Evolutionary conservation across 2,329 filamentous ascomycete species (phyloP).

Genomic region (Diaporthe destruens): DNA sequence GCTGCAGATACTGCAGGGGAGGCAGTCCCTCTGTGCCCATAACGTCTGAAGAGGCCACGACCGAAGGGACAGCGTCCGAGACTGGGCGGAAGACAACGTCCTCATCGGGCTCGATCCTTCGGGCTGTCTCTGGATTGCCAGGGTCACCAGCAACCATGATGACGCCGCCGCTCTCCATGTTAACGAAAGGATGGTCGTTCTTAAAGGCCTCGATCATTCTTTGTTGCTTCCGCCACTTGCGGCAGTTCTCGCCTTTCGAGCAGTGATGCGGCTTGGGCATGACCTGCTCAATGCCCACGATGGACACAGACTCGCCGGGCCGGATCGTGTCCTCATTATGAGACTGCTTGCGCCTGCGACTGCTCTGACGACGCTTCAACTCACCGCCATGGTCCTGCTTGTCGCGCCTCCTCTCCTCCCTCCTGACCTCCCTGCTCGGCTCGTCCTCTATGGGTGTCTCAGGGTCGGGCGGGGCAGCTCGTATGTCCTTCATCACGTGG

Average conservation of each 20-base stretch:
- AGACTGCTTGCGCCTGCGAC: conserved; percentile 54
- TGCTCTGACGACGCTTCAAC: conserved; percentile 56
- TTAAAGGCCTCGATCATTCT: conserved; percentile 80
- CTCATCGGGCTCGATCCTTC: conserved; percentile 66
- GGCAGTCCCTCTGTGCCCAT: conserved; percentile 77
- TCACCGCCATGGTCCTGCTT: conserved; percentile 50
- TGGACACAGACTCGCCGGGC: conserved; percentile 87
- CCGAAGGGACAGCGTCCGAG: conserved; percentile 82
- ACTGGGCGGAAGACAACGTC: conserved; percentile 71
- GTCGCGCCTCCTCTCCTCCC: conserved; percentile 58
- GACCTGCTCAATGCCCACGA: conserved; percentile 91
- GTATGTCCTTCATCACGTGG: conserved; percentile 72
- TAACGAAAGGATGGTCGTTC: conserved; percentile 78
- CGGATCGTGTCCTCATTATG: conserved; percentile 75
- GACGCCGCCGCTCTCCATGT: conserved; percentile 71
- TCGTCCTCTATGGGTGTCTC: conserved; percentile 73
- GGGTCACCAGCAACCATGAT: conserved; percentile 84
- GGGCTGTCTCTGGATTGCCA: conserved; percentile 78
- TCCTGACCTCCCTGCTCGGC: conserved; percentile 63
- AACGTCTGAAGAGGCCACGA: conserved; percentile 92
- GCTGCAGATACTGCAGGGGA: conserved; percentile 77
- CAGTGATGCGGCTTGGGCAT: conserved; percentile 88
- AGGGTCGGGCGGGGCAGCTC: conserved; percentile 63
- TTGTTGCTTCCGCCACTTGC: conserved; percentile 85
- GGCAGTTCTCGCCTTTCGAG: conserved; percentile 87